Evolutionary conservation across 192 early-diverging fungal species (phyloP), one percentile per base, ranked within the genome.

Genomic region (Gamsiella multidivaricata): DNA sequence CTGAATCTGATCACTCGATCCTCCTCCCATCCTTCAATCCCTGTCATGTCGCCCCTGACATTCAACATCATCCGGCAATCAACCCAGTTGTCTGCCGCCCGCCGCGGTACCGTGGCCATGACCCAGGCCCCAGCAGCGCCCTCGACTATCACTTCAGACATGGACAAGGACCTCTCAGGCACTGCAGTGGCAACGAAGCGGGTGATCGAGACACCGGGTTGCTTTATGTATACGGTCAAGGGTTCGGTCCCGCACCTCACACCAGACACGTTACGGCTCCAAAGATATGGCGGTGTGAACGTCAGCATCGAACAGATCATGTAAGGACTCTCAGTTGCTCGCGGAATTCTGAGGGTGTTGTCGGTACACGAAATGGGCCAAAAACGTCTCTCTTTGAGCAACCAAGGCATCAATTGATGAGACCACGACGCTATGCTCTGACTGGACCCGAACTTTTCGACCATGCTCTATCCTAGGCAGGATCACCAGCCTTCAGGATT

Each of bases 161-260:
- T 15, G 26, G 65, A 50, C 10, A n/a, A 42, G 7, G 46, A 42
- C n/a, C 5, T 11, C 6, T 12, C 5, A 5, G 54, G 34, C 6
- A 12, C 60, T 45, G 1, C 37, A 2, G 10, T 2, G 9, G 1
- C 37, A 2, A 26, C 5, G 9, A 78, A 64, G 41, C 20, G 74
- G 45, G 46, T 59, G 43, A 78, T 78, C 26, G 70, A 80, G 46
- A 89, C 87, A 12, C 87, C 87, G 28, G 85, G 83, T 33, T 87
- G 81, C 75, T 61, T 89, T 15, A 72, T 82, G 41, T 84, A 87
- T 51, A 82, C 86, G 10, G 54, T 82, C 49, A 82, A 81, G 32
- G 87, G 87, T 22, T 79, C 84, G 7, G 86, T 89, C 15, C 84
- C 84, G 22, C 87, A 89, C 61, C 69, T 89, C 55, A 83, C 86